Percentiles rank a stretch among this genome's conserved stretches.
These are phyloP conservation scores for Pythium periplocum DNA, from an alignment of 352 stramenopile genomes.

Conservation along the genomic window DNA sequence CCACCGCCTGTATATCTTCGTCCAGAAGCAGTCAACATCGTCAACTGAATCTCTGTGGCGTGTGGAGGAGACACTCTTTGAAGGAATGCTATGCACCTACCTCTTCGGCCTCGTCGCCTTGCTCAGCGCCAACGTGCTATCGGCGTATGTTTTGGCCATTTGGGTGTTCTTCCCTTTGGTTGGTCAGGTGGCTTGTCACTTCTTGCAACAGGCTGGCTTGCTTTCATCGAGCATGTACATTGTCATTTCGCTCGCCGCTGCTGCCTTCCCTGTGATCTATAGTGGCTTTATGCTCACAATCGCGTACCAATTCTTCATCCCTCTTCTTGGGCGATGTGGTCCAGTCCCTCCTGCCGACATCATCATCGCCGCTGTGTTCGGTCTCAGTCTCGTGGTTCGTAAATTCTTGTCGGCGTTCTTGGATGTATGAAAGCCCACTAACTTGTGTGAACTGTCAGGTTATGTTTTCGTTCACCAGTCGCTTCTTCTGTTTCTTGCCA, in stretches of 20 bases:
- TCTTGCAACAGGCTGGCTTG: constrained; percentile 29
- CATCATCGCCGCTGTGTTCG: constrained; percentile 43
- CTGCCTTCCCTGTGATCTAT: constrained; percentile 57
- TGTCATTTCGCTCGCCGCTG: constrained; percentile 35
- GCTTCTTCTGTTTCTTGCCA: constrained; percentile 70
- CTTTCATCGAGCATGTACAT: constrained; percentile 43
- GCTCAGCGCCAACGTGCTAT: constrained; percentile 39
- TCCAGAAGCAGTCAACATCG: constrained; percentile 20
- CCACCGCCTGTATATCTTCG: constrained; percentile 30
- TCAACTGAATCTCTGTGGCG: constrained; percentile 36
- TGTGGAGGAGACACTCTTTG: constrained; percentile 58
- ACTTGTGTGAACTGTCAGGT: not conserved
- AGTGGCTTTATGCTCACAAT: constrained; percentile 48
- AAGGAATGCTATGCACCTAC: constrained; percentile 47
- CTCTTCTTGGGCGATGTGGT: constrained; percentile 58
- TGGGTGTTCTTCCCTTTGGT: constrained; percentile 62
- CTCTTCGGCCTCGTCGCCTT: constrained; percentile 27
- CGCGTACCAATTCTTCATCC: constrained; percentile 70
- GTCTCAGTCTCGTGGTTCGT: constrained; percentile 41
- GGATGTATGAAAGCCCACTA: too few species aligned
- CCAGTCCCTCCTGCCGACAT: constrained; percentile 50
- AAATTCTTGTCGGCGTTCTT: not conserved
- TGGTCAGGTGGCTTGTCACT: constrained; percentile 36
- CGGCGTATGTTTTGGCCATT: constrained; percentile 51
- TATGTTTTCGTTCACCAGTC: constrained; percentile 43